Percentiles rank a stretch among this genome's conserved stretches.
phyloP scores from a whole-genome alignment of 768 basidiomycete species.

The Mycena olivaceomarginata region DNA sequence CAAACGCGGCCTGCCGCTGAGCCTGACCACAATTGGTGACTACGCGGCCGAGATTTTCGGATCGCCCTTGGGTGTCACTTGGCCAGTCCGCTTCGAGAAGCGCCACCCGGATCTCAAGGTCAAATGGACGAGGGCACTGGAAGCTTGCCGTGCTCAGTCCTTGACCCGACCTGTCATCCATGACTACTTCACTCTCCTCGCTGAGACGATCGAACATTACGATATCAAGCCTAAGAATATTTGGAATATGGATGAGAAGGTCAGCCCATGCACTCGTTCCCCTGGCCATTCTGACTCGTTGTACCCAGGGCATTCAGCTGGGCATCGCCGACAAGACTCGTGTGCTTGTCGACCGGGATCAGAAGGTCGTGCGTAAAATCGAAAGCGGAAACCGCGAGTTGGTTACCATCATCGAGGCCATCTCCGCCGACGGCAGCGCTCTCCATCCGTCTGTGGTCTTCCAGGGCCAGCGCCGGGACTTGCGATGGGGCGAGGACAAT shows the following conservation, averaged over 20 bases:
- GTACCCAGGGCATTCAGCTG: too few species aligned
- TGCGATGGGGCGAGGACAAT: too few species aligned
- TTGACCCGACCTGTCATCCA: not conserved
- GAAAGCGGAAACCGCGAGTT: too few species aligned
- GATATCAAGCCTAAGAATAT: not conserved
- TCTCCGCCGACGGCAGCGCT: too few species aligned
- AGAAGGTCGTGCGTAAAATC: too few species aligned
- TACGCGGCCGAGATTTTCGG: slow-evolving; percentile 1
- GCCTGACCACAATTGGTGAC: not conserved
- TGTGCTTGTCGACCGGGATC: too few species aligned
- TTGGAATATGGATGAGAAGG: not conserved
- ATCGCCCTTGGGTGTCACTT: not conserved
- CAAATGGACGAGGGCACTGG: not conserved
- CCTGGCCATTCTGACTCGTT: too few species aligned
- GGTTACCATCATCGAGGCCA: too few species aligned
- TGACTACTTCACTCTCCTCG: not conserved
- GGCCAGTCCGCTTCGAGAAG: not conserved
- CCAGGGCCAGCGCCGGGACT: too few species aligned
- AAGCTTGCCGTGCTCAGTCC: not conserved
- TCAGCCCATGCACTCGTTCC: not conserved
- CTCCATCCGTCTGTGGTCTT: too few species aligned
- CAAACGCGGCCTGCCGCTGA: not conserved
- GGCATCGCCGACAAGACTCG: too few species aligned
- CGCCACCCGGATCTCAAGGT: slow-evolving; percentile 8
- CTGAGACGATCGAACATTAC: not conserved